phyloP scores from a whole-genome alignment of 305 asterid genomes.

The Solanum chacoense region DNA sequence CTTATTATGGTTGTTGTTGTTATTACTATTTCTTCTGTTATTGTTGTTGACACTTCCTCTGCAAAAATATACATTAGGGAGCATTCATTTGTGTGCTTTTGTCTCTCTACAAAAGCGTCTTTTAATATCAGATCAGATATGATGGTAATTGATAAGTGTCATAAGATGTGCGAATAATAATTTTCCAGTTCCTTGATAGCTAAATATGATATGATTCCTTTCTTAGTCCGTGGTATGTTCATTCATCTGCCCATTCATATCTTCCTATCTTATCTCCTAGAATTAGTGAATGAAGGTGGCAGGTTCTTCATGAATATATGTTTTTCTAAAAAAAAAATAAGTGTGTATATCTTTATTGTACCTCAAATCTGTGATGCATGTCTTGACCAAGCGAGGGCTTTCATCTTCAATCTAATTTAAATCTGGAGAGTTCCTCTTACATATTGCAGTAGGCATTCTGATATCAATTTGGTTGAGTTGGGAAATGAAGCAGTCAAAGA shows the following conservation, averaged over 20 bases:
- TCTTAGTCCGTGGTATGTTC: background rate
- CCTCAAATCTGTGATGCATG: background rate
- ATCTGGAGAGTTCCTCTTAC: background rate
- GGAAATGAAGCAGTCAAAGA: slow-evolving; percentile 44
- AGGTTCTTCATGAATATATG: background rate
- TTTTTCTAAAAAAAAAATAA: background rate
- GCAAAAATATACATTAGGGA: background rate
- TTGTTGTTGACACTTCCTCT: background rate
- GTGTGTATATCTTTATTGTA: background rate
- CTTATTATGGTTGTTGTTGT: background rate
- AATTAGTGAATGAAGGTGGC: background rate
- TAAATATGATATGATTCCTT: background rate
- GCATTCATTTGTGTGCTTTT: background rate
- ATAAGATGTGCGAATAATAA: background rate
- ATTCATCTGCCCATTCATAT: background rate
- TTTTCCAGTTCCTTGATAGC: background rate
- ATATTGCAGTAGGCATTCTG: slow-evolving; percentile 50
- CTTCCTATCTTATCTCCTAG: background rate
- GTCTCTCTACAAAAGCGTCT: background rate
- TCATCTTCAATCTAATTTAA: background rate
- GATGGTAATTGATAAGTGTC: background rate
- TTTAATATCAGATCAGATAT: background rate
- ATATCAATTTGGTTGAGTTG: slow-evolving; percentile 61
- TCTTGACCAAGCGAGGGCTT: background rate
- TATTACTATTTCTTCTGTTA: background rate